phyloP scores from a whole-genome alignment of 2,329 filamentous ascomycete species.

The Pseudogymnoascus sp. region DNA sequence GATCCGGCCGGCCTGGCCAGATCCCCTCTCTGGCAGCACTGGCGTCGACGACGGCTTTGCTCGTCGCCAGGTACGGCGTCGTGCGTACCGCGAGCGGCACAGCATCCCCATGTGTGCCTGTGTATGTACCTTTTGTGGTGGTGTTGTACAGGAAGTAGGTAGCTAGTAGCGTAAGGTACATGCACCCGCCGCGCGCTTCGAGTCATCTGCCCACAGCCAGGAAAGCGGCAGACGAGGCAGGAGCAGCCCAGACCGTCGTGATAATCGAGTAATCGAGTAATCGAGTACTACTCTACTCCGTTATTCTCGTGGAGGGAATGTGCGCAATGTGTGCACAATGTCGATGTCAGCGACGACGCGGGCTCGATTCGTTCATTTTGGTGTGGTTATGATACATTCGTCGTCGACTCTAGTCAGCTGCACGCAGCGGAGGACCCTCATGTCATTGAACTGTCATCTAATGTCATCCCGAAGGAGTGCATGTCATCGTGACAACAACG shows the following conservation, averaged over 20 bases:
- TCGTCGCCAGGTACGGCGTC: background rate
- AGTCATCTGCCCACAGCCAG: constrained; percentile 2
- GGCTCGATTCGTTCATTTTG: background rate
- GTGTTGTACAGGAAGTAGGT: background rate
- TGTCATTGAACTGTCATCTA: background rate
- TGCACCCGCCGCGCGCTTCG: background rate
- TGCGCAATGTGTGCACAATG: background rate
- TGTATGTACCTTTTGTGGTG: background rate
- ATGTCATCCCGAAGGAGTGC: background rate
- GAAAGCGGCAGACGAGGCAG: background rate
- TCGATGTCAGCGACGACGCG: background rate
- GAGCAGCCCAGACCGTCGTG: background rate
- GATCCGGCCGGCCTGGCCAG: background rate
- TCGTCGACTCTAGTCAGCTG: background rate
- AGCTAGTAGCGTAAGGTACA: background rate
- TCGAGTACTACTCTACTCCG: background rate
- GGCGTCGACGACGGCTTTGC: background rate
- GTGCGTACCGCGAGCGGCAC: background rate
- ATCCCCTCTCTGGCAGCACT: background rate
- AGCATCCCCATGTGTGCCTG: background rate
- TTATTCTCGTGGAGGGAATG: background rate
- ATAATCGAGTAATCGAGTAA: background rate
- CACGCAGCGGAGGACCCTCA: background rate
- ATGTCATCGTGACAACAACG: constrained; percentile 7
- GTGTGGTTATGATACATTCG: constrained; percentile 1